Percentiles rank a stretch among this genome's conserved stretches.
These are phyloP conservation scores for Malassezia caprae DNA, from an alignment of 1,284 basidiomycete species.

Conservation along the genomic window DNA sequence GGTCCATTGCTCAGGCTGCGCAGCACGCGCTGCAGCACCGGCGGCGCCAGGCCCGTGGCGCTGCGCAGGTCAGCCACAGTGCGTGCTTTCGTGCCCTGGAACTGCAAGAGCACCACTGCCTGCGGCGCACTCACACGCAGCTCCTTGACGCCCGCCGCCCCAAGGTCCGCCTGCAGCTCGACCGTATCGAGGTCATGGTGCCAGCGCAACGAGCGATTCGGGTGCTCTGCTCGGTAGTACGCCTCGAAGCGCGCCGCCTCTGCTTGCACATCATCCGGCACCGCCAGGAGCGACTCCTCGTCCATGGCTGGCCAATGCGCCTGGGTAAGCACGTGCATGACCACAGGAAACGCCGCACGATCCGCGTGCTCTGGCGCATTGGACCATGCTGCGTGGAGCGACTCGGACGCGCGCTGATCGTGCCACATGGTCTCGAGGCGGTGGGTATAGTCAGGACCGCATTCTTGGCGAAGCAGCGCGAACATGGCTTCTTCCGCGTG, in stretches of 20 bases:
- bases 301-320: slow-evolving; percentile 55
- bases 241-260: slow-evolving; percentile 24
- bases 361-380: slow-evolving; percentile 18
- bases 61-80: slow-evolving; percentile 55
- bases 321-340: slow-evolving; percentile 54
- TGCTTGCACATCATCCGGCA: slow-evolving; percentile 16
- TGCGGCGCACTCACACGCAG: slow-evolving; percentile 84
- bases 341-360: slow-evolving; percentile 49
- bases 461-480: slow-evolving; percentile 79
- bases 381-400: slow-evolving; percentile 55
- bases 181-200: slow-evolving; percentile 41
- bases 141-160: slow-evolving; percentile 64
- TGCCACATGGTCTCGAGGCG: slow-evolving; percentile 85
- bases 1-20: slow-evolving; percentile 85
- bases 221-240: slow-evolving; percentile 40
- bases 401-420: slow-evolving; percentile 65
- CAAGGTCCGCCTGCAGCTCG: slow-evolving; percentile 35
- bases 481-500: slow-evolving; percentile 85
- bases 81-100: slow-evolving; percentile 62
- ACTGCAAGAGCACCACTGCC: slow-evolving; percentile 74
- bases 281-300: slow-evolving; percentile 19
- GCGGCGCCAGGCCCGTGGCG: slow-evolving; percentile 55
- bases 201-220: slow-evolving; percentile 42
- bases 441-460: slow-evolving; percentile 71
- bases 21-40: slow-evolving; percentile 67